Conservation (phyloP, 169 alveolate species). For the Plasmodium chabaudi region DNA sequence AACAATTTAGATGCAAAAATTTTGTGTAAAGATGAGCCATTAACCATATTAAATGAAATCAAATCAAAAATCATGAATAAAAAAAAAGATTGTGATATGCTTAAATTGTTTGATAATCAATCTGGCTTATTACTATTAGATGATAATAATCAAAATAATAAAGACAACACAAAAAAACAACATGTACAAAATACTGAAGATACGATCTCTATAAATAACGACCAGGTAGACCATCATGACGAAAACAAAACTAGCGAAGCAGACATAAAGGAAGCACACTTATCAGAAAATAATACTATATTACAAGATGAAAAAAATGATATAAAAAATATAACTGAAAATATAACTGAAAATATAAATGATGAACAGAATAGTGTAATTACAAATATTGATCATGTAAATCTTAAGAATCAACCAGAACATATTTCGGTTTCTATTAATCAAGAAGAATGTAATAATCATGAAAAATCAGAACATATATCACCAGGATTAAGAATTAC, state of each 20-base stretch:
- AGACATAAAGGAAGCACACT: too few species aligned
- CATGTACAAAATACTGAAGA: not conserved
- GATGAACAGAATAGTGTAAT: not conserved
- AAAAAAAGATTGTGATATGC: constrained; percentile 20
- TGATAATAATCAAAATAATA: constrained; percentile 2
- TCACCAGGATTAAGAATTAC: constrained; percentile 57
- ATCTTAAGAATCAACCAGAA: not conserved
- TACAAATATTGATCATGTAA: not conserved
- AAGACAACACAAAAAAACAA: not conserved
- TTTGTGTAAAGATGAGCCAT: constrained; percentile 61
- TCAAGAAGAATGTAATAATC: not conserved
- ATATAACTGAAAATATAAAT: not conserved
- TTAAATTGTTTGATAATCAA: constrained; percentile 5
- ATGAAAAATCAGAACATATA: constrained; percentile 15
- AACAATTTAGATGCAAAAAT: constrained; percentile 36
- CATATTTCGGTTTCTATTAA: not conserved
- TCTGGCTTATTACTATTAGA: not conserved
- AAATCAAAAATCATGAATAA: constrained; percentile 31
- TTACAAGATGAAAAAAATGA: not conserved
- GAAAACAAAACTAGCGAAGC: not conserved
- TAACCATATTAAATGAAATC: constrained; percentile 42
- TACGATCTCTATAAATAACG: not conserved
- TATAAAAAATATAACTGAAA: too few species aligned
- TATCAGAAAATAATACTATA: not conserved
- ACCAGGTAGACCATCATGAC: not conserved